Percentiles rank a stretch among this genome's conserved stretches.
Evolutionary conservation across 2,329 filamentous ascomycete genomes (phyloP).

Genomic region (Aspergillus persii): DNA sequence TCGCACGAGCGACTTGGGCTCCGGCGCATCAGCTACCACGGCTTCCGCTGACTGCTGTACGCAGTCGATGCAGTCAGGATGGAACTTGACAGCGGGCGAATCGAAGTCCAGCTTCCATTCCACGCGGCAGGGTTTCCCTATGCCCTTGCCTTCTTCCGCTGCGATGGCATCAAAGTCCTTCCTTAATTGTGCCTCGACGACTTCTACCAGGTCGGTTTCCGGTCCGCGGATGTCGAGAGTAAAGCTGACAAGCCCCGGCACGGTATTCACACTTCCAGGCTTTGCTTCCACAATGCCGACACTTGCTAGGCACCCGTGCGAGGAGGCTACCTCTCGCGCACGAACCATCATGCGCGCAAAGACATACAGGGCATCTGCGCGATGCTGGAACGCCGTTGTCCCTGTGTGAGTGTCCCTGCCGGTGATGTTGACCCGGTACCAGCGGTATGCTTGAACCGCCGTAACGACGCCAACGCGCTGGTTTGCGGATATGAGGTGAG

Average conservation of each 20-base stretch:
- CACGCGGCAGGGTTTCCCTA: conserved; percentile 53
- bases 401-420: conserved; percentile 73
- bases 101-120: conserved; percentile 62
- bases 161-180: conserved; percentile 61
- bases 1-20: conserved; percentile 45
- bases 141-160: conserved; percentile 53
- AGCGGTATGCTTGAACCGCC: conserved; percentile 72
- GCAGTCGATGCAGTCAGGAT: conserved; percentile 64
- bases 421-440: conserved; percentile 65
- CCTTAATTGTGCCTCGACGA: conserved; percentile 57
- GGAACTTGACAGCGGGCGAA: conserved; percentile 61
- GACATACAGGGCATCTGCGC: conserved; percentile 67
- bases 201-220: conserved; percentile 55
- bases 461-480: conserved; percentile 68
- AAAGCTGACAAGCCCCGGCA: conserved; percentile 66
- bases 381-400: conserved; percentile 65
- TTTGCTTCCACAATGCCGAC: conserved; percentile 67
- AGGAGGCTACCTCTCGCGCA: conserved; percentile 61
- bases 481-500: conserved; percentile 64
- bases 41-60: conserved; percentile 60
- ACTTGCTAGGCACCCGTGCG: conserved; percentile 61
- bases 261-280: conserved; percentile 71
- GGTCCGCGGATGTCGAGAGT: conserved; percentile 65
- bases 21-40: conserved; percentile 51
- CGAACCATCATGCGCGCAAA: conserved; percentile 67